Evolutionary conservation across 192 early-diverging fungal species (phyloP), one percentile per base, ranked within the genome.

Genomic region (Dissophora ornata): DNA sequence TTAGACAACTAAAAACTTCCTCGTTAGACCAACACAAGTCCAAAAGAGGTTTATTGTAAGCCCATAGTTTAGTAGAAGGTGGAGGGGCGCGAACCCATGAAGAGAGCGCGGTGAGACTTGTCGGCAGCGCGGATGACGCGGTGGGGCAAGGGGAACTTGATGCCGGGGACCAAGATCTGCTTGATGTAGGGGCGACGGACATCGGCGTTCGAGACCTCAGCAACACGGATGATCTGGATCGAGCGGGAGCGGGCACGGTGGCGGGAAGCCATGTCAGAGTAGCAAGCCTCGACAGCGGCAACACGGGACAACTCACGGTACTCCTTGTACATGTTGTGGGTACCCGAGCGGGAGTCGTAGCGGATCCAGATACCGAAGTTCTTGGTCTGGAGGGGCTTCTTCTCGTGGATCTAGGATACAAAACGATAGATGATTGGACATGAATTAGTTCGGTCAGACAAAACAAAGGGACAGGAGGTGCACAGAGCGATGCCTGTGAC

Each of bases 271-370:
- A 99, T 97, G 86, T 99, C 96, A 15, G 55, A 68, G 66, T 68
- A 68, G 66, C 66, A 68, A 19, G 66, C 66, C 66, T 68, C 66
- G 42, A 71, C 68, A 34, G 71, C 92, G 50, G 81, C 91, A 22
- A 79, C 80, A 71, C 98, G 93, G 78, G 89, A 85, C 75, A 98
- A 84, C 88, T 98, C 96, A 77, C 98, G 93, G 94, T 97, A 99
- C 91, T 99, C 97, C 93, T 99, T 99, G 94, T 99, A 99, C 96
- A 99, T 99, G 94, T 99, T 99, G 95, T 99, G 98, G 67, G 97
- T 99, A 69, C 97, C 97, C 44, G 95, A 97, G 83, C 97, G 95
- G 65, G 97, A 99, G 86, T 99, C 92, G 90, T 99, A 99, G 77
- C 97, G 95, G 68, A 99, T 89, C 95, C 94, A 99, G 89, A 99